Evolutionary conservation across 208 protist genomes (phyloP).

Genomic region (Naegleria gruberi): DNA sequence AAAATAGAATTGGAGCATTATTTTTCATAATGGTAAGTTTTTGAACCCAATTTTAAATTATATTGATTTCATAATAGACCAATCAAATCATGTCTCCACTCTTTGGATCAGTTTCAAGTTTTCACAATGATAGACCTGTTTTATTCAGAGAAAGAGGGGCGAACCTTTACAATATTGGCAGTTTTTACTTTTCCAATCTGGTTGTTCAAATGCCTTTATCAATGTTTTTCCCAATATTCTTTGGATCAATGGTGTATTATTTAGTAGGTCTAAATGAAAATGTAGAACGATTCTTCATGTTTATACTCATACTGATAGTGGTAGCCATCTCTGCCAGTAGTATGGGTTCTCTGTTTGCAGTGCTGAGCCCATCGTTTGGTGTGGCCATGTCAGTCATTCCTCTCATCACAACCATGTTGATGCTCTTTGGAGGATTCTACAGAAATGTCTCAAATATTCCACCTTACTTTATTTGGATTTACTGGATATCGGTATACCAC

Average conservation of each 20-base stretch:
- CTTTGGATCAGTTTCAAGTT: neutral
- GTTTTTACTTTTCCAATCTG: neutral
- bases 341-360: conserved; percentile 19
- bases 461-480: conserved; percentile 11
- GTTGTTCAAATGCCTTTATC: neutral
- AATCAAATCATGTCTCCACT: neutral
- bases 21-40: no score
- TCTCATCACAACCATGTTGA: conserved; percentile 22
- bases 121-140: neutral
- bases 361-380: neutral
- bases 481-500: conserved; percentile 31
- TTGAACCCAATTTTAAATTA: no score
- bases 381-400: conserved; percentile 23
- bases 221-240: neutral
- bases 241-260: neutral
- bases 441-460: conserved; percentile 10
- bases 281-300: neutral
- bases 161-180: neutral
- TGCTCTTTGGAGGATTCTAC: conserved; percentile 33
- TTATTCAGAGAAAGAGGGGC: neutral
- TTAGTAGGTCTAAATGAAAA: neutral
- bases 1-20: neutral
- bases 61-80: no score
- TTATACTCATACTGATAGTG: neutral
- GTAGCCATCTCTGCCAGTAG: neutral